Conservation (phyloP, 176 grass and related monocot genomes). For the Bromus sterilis region DNA sequence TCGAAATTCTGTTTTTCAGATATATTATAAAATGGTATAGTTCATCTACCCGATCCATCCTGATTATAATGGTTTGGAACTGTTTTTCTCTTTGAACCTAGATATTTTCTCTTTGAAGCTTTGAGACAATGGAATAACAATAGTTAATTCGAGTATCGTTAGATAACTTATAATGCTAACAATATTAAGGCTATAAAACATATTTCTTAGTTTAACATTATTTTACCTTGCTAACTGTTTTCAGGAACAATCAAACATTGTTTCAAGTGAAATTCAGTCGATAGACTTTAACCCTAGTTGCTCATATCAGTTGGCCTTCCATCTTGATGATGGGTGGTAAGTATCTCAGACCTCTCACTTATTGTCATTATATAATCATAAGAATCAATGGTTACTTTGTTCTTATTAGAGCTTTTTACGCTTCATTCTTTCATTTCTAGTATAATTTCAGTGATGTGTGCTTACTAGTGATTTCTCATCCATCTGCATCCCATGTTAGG, state of each 20-base stretch:
- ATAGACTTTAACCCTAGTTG: slow-evolving; percentile 80
- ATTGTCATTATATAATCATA: neutral
- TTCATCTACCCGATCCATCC: too few relatives aligned
- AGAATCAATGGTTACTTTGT: neutral
- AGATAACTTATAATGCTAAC: neutral
- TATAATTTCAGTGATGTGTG: neutral
- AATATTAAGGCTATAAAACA: neutral
- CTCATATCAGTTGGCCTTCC: slow-evolving; percentile 74
- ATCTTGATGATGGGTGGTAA: slow-evolving; percentile 93
- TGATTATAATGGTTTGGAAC: neutral
- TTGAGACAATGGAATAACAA: neutral
- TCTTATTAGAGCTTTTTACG: slow-evolving; percentile 17
- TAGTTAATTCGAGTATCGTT: neutral
- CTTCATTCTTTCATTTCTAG: neutral
- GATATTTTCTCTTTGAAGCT: neutral
- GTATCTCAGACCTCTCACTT: slow-evolving; percentile 9
- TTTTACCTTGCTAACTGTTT: slow-evolving; percentile 14
- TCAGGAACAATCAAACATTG: slow-evolving; percentile 92
- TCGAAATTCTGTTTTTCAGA: too few relatives aligned
- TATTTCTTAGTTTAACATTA: neutral
- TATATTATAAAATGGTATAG: too few relatives aligned
- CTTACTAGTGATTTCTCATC: slow-evolving; percentile 14
- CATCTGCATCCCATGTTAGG: slow-evolving; percentile 40
- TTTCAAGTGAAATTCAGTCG: slow-evolving; percentile 57
- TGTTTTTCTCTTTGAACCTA: neutral